phyloP scores from a whole-genome alignment of 805 yeast species.

The Lachancea dasiensis region DNA sequence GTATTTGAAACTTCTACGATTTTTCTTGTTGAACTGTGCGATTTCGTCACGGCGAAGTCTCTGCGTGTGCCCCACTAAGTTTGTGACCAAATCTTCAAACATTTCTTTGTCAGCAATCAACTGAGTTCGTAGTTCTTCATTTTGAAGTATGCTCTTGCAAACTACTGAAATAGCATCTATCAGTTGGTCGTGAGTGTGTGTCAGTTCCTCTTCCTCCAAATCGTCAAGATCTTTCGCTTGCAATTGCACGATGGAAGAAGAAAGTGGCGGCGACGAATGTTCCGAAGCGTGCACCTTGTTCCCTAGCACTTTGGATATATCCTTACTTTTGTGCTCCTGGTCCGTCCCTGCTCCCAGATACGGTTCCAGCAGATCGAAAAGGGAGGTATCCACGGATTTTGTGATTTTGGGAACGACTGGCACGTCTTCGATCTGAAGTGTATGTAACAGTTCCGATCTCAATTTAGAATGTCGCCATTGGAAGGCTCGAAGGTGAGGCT shows the following conservation, averaged over 20 bases:
- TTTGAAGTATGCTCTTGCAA: slow-evolving; percentile 29
- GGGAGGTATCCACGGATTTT: background rate
- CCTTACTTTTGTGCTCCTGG: background rate
- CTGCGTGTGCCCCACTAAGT: slow-evolving; percentile 86
- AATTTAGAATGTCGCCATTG: slow-evolving; percentile 27
- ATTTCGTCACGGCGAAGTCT: slow-evolving; percentile 53
- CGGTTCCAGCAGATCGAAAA: background rate
- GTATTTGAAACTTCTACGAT: slow-evolving; percentile 11
- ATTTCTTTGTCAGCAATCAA: slow-evolving; percentile 61
- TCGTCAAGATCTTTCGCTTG: slow-evolving; percentile 9
- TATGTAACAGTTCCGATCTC: slow-evolving; percentile 22
- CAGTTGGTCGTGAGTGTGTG: slow-evolving; percentile 24
- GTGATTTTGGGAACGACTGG: slow-evolving; percentile 4
- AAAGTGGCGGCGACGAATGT: background rate
- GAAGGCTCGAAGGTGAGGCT: slow-evolving; percentile 20
- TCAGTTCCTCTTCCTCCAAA: slow-evolving; percentile 13
- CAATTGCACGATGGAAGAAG: slow-evolving; percentile 3
- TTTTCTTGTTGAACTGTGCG: slow-evolving; percentile 33
- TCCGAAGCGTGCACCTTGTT: slow-evolving; percentile 1
- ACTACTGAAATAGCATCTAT: slow-evolving; percentile 24
- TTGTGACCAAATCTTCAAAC: slow-evolving; percentile 83
- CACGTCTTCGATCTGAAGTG: slow-evolving; percentile 21
- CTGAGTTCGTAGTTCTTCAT: slow-evolving; percentile 39
- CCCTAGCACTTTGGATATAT: background rate
- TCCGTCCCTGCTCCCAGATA: background rate